phyloP scores from a whole-genome alignment of 768 basidiomycete species.

The Agrocybe chaxingu region DNA sequence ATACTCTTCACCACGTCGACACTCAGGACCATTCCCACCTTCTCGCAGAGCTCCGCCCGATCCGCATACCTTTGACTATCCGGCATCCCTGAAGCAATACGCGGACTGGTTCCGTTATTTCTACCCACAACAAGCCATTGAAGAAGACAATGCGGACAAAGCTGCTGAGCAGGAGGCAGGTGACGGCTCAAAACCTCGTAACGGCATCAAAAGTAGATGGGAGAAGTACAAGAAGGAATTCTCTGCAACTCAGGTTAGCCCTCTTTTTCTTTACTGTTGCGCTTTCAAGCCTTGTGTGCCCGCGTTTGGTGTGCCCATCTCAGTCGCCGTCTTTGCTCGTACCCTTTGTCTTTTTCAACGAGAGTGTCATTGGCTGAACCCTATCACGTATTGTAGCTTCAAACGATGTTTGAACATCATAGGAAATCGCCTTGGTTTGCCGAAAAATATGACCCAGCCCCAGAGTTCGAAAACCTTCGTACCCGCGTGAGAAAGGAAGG shows the following conservation, averaged over 20 bases:
- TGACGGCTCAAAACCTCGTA: slow-evolving; percentile 78
- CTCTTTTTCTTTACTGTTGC: slow-evolving; percentile 15
- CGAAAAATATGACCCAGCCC: slow-evolving; percentile 87
- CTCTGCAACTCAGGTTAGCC: slow-evolving; percentile 78
- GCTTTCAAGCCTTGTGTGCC: slow-evolving; percentile 24
- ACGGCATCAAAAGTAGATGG: slow-evolving; percentile 81
- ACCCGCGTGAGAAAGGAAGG: slow-evolving; percentile 80
- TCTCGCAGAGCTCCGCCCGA: slow-evolving; percentile 68
- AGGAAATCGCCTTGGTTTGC: slow-evolving; percentile 95
- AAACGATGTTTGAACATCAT: slow-evolving; percentile 95
- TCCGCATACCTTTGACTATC: slow-evolving; percentile 79
- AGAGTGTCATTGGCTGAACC: slow-evolving; percentile 27
- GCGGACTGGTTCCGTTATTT: slow-evolving; percentile 85
- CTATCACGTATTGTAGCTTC: slow-evolving; percentile 66
- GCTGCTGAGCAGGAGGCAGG: slow-evolving; percentile 81
- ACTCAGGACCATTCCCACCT: slow-evolving; percentile 42
- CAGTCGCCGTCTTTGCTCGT: slow-evolving; percentile 9
- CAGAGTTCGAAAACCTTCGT: slow-evolving; percentile 69
- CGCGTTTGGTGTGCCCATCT: slow-evolving; percentile 15
- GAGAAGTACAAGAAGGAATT: slow-evolving; percentile 95
- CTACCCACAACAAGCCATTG: slow-evolving; percentile 70
- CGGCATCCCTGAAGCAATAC: slow-evolving; percentile 78
- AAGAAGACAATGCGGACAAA: slow-evolving; percentile 83
- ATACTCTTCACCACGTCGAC: slow-evolving; percentile 64
- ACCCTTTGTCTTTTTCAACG: slow-evolving; percentile 15